These are phyloP conservation scores for Apiospora phragmitis DNA, from an alignment of 2,329 filamentous ascomycete species.

Conservation along the genomic window DNA sequence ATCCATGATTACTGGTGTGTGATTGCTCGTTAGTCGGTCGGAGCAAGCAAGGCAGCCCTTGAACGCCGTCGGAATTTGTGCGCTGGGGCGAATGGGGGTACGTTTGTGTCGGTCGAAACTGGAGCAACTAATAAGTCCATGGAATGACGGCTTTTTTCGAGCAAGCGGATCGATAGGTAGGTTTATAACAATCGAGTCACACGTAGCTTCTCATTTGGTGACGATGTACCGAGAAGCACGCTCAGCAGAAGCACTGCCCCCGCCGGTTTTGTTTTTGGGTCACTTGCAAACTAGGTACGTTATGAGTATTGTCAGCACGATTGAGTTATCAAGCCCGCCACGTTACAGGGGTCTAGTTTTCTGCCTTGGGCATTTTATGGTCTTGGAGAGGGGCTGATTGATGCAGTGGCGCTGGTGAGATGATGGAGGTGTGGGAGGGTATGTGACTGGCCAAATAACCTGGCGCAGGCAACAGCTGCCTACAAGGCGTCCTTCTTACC, in stretches of 20 bases:
- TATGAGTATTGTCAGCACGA: background rate
- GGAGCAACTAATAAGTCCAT: background rate
- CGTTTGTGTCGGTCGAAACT: background rate
- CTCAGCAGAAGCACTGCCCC: too few relatives aligned
- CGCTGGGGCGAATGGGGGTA: background rate
- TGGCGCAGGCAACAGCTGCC: background rate
- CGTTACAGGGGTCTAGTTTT: too few relatives aligned
- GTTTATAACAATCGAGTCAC: too few relatives aligned
- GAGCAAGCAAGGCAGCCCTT: too few relatives aligned
- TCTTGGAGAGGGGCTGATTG: background rate
- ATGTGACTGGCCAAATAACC: background rate
- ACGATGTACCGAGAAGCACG: too few relatives aligned
- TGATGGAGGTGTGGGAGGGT: background rate
- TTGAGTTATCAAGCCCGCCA: too few relatives aligned
- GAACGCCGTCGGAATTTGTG: too few relatives aligned
- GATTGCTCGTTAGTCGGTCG: too few relatives aligned
- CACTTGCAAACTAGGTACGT: too few relatives aligned
- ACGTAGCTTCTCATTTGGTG: too few relatives aligned
- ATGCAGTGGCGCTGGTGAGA: background rate
- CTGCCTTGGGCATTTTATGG: background rate
- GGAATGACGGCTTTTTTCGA: background rate
- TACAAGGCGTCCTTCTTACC: background rate
- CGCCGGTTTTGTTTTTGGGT: too few relatives aligned
- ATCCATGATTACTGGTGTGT: background rate
- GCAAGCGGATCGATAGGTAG: background rate